Evolutionary conservation across 345 rosid species (phyloP), one percentile per base, ranked within the genome.

Genomic region (Excoecaria agallocha): DNA sequence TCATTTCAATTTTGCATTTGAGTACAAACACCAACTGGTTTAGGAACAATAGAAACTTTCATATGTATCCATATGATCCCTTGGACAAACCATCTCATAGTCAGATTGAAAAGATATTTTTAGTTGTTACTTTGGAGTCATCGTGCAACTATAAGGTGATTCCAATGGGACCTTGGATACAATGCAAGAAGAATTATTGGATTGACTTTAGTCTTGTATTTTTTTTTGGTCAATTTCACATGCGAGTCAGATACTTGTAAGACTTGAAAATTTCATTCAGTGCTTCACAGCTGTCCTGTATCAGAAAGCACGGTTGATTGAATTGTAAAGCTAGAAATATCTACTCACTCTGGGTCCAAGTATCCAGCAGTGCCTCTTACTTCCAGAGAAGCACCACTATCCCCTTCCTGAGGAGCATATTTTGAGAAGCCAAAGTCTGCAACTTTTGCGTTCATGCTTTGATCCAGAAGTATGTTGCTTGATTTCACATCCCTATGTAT

Each of bases 391-490:
- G 81, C 86, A 39, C 89, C 84, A 17, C 89, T 87, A 17, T 90
- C 95, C 35, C 91, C 92, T 78, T 90, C 95, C 76, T 87, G 92
- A 59, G 91, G 91, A 68, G 92, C 91, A 80, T 88, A 88, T 74
- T 90, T 88, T 10, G 92, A 90, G 75, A 88, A 90, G 64, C 92
- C 92, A 39, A 88, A 90, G 78, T 90, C 95, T 62, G 90, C 91
- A 13, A 90, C 89, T 73, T 85, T 86, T 19, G 95, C 92, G 48
- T 82, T 80, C 95, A 90, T 87, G 85, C 86, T 87, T 9, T 90
- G 84, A 72, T 88, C 91, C 77, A 90, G 77, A 72, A 90, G 87
- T 78, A 90, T 88, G 82, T 90, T 90, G 83, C 92, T 88, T 24
- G 92, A 87, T 81, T 88, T 88, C 22, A 90, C 91, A 84, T 90